A percentile compares a stretch with the other conserved stretches of the same genome.
Evolutionary conservation across 257 asterid species (phyloP).

Genomic region (Galeopsis tetrahit): DNA sequence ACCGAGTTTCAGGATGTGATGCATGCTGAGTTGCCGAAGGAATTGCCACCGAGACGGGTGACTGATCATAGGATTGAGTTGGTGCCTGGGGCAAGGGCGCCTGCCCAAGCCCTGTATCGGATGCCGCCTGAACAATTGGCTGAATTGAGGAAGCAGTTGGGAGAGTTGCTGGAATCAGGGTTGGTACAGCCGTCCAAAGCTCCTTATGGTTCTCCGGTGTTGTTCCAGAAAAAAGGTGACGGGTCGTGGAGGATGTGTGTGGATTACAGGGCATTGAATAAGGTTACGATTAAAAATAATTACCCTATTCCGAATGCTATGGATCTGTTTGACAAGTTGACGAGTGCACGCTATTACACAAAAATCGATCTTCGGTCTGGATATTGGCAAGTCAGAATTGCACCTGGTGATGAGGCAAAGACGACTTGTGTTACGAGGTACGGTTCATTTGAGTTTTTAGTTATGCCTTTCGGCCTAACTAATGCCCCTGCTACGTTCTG

Average conservation of each 20-base stretch:
- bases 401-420: neutral
- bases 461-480: neutral
- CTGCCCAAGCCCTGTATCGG: neutral
- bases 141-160: neutral
- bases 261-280: neutral
- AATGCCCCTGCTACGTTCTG: neutral
- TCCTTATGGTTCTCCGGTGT: neutral
- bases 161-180: neutral
- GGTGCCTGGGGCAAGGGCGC: neutral
- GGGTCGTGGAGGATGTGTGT: neutral
- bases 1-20: neutral
- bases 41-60: constrained; percentile 1
- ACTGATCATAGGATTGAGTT: neutral
- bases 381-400: neutral
- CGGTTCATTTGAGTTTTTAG: neutral
- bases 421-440: neutral
- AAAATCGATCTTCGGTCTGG: neutral
- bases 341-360: neutral
- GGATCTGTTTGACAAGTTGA: neutral
- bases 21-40: neutral
- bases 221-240: neutral
- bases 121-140: neutral
- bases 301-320: neutral
- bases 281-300: neutral
- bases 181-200: neutral